phyloP scores from a whole-genome alignment of 1,139 yeast species.

The Lodderomyces orthopsilosis region DNA sequence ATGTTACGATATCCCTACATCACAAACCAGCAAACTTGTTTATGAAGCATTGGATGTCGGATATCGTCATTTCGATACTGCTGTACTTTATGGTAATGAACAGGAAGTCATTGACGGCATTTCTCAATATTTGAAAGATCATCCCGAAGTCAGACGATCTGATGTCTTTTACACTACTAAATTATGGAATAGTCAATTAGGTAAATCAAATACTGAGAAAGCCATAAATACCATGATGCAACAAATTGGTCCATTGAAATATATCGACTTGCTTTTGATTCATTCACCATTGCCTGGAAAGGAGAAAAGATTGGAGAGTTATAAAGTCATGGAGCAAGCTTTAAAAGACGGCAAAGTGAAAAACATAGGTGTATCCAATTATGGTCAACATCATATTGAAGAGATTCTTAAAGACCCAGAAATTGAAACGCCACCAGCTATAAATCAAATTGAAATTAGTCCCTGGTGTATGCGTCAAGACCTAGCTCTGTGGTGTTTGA shows the following conservation, averaged over 20 bases:
- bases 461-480: conserved; percentile 76
- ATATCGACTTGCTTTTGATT: conserved; percentile 53
- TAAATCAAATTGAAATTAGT: conserved; percentile 67
- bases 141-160: conserved; percentile 45
- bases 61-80: conserved; percentile 60
- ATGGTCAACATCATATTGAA: conserved; percentile 58
- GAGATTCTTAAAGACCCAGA: conserved; percentile 55
- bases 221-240: conserved; percentile 30
- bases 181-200: conserved; percentile 36
- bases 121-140: conserved; percentile 48
- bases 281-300: conserved; percentile 63
- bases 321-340: conserved; percentile 63
- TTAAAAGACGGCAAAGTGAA: conserved; percentile 54
- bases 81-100: conserved; percentile 56
- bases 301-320: conserved; percentile 50
- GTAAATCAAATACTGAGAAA: conserved; percentile 20
- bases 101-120: conserved; percentile 56
- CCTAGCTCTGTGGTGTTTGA: conserved; percentile 52
- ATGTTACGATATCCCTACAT: conserved; percentile 27
- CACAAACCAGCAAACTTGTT: conserved; percentile 31
- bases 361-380: conserved; percentile 69
- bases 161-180: conserved; percentile 66
- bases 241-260: conserved; percentile 33
- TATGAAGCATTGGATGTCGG: conserved; percentile 50
- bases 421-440: conserved; percentile 52